Conservation (phyloP, 345 rosid species). For the Arabidopsis suecica region DNA sequence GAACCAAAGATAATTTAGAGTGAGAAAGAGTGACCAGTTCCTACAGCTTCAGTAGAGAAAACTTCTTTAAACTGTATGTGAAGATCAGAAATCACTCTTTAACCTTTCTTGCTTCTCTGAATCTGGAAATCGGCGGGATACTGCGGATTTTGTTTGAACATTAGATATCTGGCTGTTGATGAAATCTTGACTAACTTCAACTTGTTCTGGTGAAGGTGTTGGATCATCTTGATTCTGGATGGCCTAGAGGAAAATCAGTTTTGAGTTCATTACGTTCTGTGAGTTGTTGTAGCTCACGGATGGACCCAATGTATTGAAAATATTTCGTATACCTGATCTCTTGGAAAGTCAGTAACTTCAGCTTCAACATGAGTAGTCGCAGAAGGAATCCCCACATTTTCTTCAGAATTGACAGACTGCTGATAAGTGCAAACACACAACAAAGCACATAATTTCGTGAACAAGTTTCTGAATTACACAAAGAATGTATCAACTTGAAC, state of each 20-base stretch:
- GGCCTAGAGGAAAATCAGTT: constrained; percentile 15
- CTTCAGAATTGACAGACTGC: constrained; percentile 25
- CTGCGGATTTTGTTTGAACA: constrained; percentile 29
- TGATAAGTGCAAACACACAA: constrained; percentile 17
- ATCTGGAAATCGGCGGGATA: constrained; percentile 32
- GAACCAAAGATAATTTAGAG: constrained; percentile 19
- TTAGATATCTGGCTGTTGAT: constrained; percentile 31
- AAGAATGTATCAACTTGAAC: constrained; percentile 12
- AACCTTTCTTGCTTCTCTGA: constrained; percentile 43
- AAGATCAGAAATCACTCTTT: constrained; percentile 1
- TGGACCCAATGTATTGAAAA: not conserved
- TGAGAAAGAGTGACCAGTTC: not conserved
- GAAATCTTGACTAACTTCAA: constrained; percentile 29
- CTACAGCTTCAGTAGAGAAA: not conserved
- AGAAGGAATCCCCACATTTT: constrained; percentile 8
- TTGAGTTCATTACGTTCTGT: not conserved
- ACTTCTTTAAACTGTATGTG: not conserved
- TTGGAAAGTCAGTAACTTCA: constrained; percentile 12
- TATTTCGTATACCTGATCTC: constrained; percentile 22
- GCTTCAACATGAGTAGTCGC: constrained; percentile 10
- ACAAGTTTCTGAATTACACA: not conserved
- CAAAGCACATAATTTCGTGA: constrained; percentile 9
- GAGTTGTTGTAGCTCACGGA: not conserved
- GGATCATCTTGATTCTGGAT: constrained; percentile 26
- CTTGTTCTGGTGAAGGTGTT: constrained; percentile 32